Base-by-base conservation (phyloP, 139 green algal species). In the Marvania coccoides region DNA sequence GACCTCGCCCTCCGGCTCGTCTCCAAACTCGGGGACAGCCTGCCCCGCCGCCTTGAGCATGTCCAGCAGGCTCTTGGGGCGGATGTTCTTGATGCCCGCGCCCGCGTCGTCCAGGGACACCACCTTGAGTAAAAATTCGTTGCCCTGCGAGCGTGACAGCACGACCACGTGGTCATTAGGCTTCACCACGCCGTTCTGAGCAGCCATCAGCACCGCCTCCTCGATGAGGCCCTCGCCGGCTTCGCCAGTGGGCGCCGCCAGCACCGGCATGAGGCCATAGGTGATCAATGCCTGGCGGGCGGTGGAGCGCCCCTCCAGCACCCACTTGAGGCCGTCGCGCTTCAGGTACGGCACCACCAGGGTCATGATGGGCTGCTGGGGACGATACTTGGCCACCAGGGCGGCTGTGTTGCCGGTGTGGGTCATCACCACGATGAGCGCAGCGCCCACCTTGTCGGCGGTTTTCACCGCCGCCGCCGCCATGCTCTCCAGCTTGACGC, bases 321-420 rank as follows among this genome's bases (percentile, higher is more conserved):
- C 80, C 90, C 90, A 96, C 58, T 78, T 80, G 34, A 95, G 76
- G 29, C 62, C 63, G 63, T 97, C 81, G 37, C 72, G 78, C 64
- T 89, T 85, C 5, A 95, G 79, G 58, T 83, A 85, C 2, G 90
- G 90, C 38, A 96, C 81, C 39, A 95, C 85, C 65, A 96, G 75
- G 2, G 90, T 90, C 33, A 96, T 71, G 77, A 96, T 92, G 67
- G 89, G 90, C 76, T 93, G 80, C 6, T 80, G 74, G 9, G 88
- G 88, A 7, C 87, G 70, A 84, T 92, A 92, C 80, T 95, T 95
- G 61, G 88, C 87, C 28, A 96, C 89, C 69, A 95, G 69, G 63
- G 81, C 68, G 2, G 90, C 86, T 3, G 88, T 93, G 23, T 76
- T 70, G 33, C 89, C 79, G 26, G 79, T 76, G 39, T 83, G 70